Percentiles rank a stretch among this genome's conserved stretches.
These are phyloP conservation scores for Salix koriyanagi DNA, from an alignment of 345 rosid species.

Conservation along the genomic window DNA sequence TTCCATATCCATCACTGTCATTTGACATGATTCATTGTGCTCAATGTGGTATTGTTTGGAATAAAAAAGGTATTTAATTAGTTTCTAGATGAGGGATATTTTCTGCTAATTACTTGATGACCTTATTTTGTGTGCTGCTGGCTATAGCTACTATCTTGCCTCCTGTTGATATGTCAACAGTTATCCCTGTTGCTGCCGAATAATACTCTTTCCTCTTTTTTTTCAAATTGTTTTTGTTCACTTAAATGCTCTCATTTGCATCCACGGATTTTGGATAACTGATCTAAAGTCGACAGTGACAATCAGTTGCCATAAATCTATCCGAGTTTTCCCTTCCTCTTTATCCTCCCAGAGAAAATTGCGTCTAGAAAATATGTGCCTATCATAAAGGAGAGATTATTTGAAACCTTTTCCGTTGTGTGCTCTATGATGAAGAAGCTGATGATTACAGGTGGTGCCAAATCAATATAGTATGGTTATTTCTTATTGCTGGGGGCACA, in stretches of 20 bases:
- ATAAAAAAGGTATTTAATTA: constrained; percentile 62
- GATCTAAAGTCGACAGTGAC: not conserved
- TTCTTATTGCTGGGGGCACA: not conserved
- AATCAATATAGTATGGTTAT: not conserved
- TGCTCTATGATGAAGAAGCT: not conserved
- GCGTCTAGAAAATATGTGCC: not conserved
- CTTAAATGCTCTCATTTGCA: not conserved
- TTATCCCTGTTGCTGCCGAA: not conserved
- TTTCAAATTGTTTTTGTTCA: not conserved
- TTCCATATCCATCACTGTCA: constrained; percentile 85
- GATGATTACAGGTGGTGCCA: not conserved
- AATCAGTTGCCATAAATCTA: not conserved
- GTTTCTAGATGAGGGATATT: not conserved
- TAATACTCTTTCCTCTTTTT: not conserved
- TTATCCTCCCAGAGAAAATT: not conserved
- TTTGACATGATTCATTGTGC: constrained; percentile 98
- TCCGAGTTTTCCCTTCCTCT: not conserved
- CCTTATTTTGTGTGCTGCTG: not conserved
- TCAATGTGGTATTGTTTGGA: constrained; percentile 85
- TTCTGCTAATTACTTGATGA: not conserved
- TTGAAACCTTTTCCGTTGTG: not conserved
- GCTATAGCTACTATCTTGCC: not conserved
- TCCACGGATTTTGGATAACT: not conserved
- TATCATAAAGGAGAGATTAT: not conserved
- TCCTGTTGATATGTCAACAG: not conserved